phyloP scores from a whole-genome alignment of 2,329 filamentous ascomycete species.

The Trichoderma brevicompactum region DNA sequence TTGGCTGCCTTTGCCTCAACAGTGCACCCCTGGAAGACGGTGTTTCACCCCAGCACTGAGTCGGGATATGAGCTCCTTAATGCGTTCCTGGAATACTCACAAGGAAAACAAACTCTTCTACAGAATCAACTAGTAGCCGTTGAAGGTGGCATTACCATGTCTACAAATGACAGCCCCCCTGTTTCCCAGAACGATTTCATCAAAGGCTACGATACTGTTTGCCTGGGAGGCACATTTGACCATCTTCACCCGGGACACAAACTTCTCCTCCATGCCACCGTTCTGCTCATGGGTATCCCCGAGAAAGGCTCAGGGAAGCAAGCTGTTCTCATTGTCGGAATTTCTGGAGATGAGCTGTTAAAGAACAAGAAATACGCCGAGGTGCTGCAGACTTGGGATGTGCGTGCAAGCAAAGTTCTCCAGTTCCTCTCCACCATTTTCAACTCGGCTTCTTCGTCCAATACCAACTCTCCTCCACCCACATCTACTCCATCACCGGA shows the following conservation, averaged over 20 bases:
- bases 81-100: slow-evolving; percentile 53
- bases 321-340: slow-evolving; percentile 75
- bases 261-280: slow-evolving; percentile 86
- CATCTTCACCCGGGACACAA: slow-evolving; percentile 96
- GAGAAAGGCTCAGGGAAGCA: slow-evolving; percentile 44
- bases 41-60: slow-evolving; percentile 71
- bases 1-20: slow-evolving; percentile 57
- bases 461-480: slow-evolving; percentile 23
- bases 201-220: slow-evolving; percentile 54
- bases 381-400: slow-evolving; percentile 78
- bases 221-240: slow-evolving; percentile 93
- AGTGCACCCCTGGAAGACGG: slow-evolving; percentile 63
- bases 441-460: slow-evolving; percentile 45
- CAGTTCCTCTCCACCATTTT: slow-evolving; percentile 72
- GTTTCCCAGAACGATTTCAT: slow-evolving; percentile 14
- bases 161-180: slow-evolving; percentile 14
- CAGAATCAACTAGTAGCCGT: slow-evolving; percentile 58
- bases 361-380: slow-evolving; percentile 87
- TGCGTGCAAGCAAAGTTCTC: slow-evolving; percentile 70
- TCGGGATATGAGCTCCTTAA: slow-evolving; percentile 62
- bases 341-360: slow-evolving; percentile 85
- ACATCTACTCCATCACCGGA: slow-evolving; percentile 30
- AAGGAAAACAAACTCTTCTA: slow-evolving; percentile 52
- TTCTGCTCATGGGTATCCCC: slow-evolving; percentile 67
- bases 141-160: slow-evolving; percentile 56